Evolutionary conservation across 441 rosid species (phyloP).

Genomic region (Bruguiera hainesii): DNA sequence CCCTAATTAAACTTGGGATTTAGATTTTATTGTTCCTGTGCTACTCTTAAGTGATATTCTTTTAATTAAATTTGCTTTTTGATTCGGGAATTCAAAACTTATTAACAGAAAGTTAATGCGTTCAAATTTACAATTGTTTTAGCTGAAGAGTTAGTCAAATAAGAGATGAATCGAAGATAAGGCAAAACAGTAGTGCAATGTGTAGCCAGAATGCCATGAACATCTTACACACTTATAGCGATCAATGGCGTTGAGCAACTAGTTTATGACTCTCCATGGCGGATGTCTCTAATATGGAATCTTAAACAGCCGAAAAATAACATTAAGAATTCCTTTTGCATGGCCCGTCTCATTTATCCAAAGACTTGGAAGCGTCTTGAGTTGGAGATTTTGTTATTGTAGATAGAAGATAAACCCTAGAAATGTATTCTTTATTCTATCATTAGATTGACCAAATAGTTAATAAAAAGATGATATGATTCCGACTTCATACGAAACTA

Average conservation of each 20-base stretch:
- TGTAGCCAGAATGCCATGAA: too few relatives aligned
- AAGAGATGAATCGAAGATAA: too few relatives aligned
- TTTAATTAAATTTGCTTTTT: too few relatives aligned
- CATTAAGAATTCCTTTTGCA: not conserved
- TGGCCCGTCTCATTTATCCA: not conserved
- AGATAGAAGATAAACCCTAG: conserved; percentile 13
- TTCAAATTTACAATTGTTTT: too few relatives aligned
- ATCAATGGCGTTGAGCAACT: not conserved
- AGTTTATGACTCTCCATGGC: not conserved
- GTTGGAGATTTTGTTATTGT: conserved; percentile 6
- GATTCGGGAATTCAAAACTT: too few relatives aligned
- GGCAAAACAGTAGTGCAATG: too few relatives aligned
- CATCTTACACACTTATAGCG: too few relatives aligned
- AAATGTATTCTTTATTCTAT: not conserved
- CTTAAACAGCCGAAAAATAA: not conserved
- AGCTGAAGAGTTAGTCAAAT: too few relatives aligned
- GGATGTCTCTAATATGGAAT: not conserved
- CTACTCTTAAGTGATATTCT: too few relatives aligned
- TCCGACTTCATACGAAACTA: not conserved
- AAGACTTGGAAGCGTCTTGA: not conserved
- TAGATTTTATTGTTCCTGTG: too few relatives aligned
- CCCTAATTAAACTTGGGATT: too few relatives aligned
- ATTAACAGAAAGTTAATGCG: too few relatives aligned
- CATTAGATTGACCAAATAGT: not conserved
- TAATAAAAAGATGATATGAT: not conserved